A percentile compares a stretch with the other conserved stretches of the same genome.
phyloP scores from a whole-genome alignment of 2,329 filamentous ascomycete species.

The Phoma herbarum region DNA sequence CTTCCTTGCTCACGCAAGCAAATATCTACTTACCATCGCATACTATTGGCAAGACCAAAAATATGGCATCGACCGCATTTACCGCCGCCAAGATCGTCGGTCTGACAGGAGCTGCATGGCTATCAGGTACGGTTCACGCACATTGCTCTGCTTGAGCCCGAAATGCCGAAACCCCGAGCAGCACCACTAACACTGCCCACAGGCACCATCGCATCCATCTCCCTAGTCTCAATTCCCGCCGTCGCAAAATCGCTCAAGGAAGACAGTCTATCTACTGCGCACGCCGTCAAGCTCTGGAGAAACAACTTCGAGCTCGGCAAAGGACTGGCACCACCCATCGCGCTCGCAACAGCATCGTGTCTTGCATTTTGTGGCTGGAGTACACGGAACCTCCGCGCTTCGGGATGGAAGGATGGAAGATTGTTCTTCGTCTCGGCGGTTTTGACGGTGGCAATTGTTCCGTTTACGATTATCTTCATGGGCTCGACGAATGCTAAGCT shows the following conservation, averaged over 20 bases:
- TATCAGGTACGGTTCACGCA: neutral
- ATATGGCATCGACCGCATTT: neutral
- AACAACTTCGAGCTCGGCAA: neutral
- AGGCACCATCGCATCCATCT: conserved; percentile 10
- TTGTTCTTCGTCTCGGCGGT: neutral
- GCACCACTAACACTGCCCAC: neutral
- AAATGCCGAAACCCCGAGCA: conserved; percentile 5
- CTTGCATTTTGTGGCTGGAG: conserved; percentile 4
- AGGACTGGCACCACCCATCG: neutral
- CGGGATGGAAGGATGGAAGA: neutral
- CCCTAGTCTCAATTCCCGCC: neutral
- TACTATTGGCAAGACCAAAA: neutral
- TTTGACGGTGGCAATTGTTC: conserved; percentile 5
- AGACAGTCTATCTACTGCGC: neutral
- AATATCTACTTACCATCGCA: neutral
- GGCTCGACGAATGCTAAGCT: neutral
- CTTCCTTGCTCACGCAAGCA: neutral
- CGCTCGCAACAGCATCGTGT: neutral
- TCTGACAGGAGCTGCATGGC: conserved; percentile 6
- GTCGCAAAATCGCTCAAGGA: neutral
- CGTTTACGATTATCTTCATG: conserved; percentile 10
- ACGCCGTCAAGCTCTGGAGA: conserved; percentile 1
- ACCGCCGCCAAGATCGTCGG: neutral
- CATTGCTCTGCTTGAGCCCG: neutral
- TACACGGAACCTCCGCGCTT: neutral